These are phyloP conservation scores for Exutisphaerella laricina DNA, from an alignment of 2,329 filamentous ascomycete genomes.

Conservation along the genomic window DNA sequence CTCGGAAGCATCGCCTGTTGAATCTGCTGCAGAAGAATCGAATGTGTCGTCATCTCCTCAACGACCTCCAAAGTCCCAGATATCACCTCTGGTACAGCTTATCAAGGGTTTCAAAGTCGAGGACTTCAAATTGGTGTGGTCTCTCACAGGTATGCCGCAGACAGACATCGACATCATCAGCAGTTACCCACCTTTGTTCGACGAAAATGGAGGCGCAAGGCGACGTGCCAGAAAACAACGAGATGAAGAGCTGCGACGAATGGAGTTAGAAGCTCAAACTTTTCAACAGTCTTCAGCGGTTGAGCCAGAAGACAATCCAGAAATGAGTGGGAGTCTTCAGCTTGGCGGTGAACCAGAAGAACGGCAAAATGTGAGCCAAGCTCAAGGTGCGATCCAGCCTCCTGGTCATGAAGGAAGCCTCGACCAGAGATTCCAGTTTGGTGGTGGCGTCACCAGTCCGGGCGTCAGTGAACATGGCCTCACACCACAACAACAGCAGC, in stretches of 20 bases:
- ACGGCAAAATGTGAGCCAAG: constrained; percentile 50
- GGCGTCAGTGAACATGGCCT: constrained; percentile 65
- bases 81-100: constrained; percentile 33
- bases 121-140: constrained; percentile 52
- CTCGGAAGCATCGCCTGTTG: constrained; percentile 8
- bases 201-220: constrained; percentile 74
- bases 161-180: constrained; percentile 50
- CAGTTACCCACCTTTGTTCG: constrained; percentile 71
- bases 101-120: constrained; percentile 38
- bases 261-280: constrained; percentile 50
- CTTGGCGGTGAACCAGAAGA: constrained; percentile 92
- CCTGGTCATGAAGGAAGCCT: constrained; percentile 42
- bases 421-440: constrained; percentile 30
- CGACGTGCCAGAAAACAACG: constrained; percentile 65
- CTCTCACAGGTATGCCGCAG: constrained; percentile 39
- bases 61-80: constrained; percentile 14
- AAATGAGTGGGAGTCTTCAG: constrained; percentile 73
- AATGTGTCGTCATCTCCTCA: background rate
- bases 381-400: constrained; percentile 63
- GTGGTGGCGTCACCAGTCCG: constrained; percentile 42
- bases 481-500: constrained; percentile 73
- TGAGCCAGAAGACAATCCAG: constrained; percentile 66
- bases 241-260: constrained; percentile 51
- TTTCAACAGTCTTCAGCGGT: constrained; percentile 44
- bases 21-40: constrained; percentile 6